phyloP scores from a whole-genome alignment of 805 yeast species.

The Barnettozyma salicaria region DNA sequence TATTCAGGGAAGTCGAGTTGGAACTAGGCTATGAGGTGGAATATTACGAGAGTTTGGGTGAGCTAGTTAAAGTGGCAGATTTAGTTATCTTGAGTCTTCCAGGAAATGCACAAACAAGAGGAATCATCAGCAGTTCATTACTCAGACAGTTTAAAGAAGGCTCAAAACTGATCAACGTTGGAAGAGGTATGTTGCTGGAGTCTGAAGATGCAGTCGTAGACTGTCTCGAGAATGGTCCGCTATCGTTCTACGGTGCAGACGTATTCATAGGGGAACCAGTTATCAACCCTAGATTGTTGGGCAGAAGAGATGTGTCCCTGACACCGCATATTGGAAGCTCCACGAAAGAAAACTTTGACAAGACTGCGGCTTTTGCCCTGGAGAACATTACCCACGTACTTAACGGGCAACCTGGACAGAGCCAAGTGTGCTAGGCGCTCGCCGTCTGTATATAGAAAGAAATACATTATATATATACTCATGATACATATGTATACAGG shows the following conservation, averaged over 20 bases:
- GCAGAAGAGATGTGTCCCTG: slow-evolving; percentile 39
- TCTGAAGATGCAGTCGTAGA: slow-evolving; percentile 43
- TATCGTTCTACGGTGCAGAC: slow-evolving; percentile 54
- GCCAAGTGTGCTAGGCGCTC: slow-evolving; percentile 14
- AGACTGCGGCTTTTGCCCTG: slow-evolving; percentile 39
- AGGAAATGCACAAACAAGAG: slow-evolving; percentile 45
- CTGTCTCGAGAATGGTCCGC: slow-evolving; percentile 33
- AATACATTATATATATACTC: too few species aligned
- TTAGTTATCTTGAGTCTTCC: slow-evolving; percentile 54
- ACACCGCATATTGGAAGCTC: slow-evolving; percentile 64
- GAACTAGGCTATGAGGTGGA: slow-evolving; percentile 31
- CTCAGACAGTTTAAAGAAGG: slow-evolving; percentile 35
- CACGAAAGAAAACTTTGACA: slow-evolving; percentile 40
- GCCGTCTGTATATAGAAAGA: background rate
- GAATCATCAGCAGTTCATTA: slow-evolving; percentile 39
- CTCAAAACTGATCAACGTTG: slow-evolving; percentile 49
- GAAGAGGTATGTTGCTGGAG: slow-evolving; percentile 50
- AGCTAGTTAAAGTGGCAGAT: slow-evolving; percentile 37
- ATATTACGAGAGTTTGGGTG: slow-evolving; percentile 32
- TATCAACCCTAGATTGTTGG: slow-evolving; percentile 25
- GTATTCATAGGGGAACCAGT: slow-evolving; percentile 54
- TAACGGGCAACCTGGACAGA: slow-evolving; percentile 24
- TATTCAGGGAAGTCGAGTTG: slow-evolving; percentile 26
- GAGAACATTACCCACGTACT: slow-evolving; percentile 36
- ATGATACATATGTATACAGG: too few species aligned